These are phyloP conservation scores for Calonectria pauciramosa DNA, from an alignment of 2,329 filamentous ascomycete species.

Conservation along the genomic window DNA sequence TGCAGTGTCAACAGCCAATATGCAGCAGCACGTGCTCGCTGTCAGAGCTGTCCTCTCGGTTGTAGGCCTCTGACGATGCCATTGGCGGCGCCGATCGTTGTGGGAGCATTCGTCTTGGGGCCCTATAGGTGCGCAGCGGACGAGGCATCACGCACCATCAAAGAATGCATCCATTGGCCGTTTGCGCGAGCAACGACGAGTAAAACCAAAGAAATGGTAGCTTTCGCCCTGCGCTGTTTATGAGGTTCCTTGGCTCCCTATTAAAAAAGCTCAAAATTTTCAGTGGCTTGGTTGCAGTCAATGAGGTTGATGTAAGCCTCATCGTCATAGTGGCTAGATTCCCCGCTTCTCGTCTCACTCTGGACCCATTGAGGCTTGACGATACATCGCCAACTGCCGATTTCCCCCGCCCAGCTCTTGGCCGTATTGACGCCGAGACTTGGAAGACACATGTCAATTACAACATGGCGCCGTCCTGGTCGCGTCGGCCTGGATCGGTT, in stretches of 20 bases:
- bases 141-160: neutral
- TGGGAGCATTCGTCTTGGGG: neutral
- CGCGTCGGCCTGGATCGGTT: neutral
- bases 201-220: neutral
- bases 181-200: neutral
- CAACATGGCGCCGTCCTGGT: neutral
- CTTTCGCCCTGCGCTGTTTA: too few species aligned
- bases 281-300: neutral
- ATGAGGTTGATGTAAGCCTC: slow-evolving; percentile 7
- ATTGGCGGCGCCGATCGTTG: neutral
- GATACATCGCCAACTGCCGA: slow-evolving; percentile 5
- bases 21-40: neutral
- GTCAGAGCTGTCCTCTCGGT: neutral
- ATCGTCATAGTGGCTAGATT: slow-evolving; percentile 8
- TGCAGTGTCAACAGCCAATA: neutral
- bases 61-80: neutral
- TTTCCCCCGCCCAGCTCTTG: neutral
- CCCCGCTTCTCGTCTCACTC: slow-evolving; percentile 11
- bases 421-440: neutral
- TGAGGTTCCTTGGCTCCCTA: neutral
- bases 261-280: neutral
- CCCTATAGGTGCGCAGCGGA: neutral
- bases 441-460: slow-evolving; percentile 8
- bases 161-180: neutral
- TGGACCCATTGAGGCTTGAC: neutral